Base-by-base conservation (phyloP, 139 green algal genomes). In the Ettlia oleoabundans region DNA sequence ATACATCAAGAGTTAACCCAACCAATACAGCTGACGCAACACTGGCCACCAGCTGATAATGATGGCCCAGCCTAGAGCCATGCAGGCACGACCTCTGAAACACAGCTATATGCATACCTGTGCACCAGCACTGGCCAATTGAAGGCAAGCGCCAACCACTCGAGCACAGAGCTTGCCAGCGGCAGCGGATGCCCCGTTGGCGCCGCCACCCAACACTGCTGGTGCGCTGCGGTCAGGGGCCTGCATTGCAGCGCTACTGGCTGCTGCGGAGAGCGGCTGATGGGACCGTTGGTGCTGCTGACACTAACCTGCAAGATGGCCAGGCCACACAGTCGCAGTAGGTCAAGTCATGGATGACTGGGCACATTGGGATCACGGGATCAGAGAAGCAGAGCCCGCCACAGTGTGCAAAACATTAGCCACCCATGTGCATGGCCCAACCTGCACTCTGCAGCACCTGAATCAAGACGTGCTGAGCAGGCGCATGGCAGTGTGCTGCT, bases 61-160 rank as follows among this genome's bases (percentile, higher is more conserved):
- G n/a, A n/a, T n/a, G n/a, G n/a, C n/a, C n/a, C n/a, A n/a, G n/a
- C n/a, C n/a, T n/a, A n/a, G n/a, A n/a, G n/a, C n/a, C n/a, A n/a
- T n/a, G n/a, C n/a, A n/a, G n/a, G n/a, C n/a, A n/a, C n/a, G n/a
- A n/a, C n/a, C n/a, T n/a, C n/a, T n/a, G n/a, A n/a, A n/a, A n/a
- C n/a, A n/a, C n/a, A n/a, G n/a, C n/a, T n/a, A n/a, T n/a, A n/a
- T n/a, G 4, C 72, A 65, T 67, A 81, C 82, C 53, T 78, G 78
- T 86, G 78, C 24, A 80, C 72, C 62, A 89, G 41, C 6, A 80
- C 70, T 1, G 81, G 77, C 86, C 80, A 87, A 79, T 91, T 86
- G 21, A 84, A 55, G 37, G 53, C 61, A 74, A 92, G 80, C 2
- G 64, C 61, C 8, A 88, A 30, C 70, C 70, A 77, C 73, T 89